Evolutionary conservation across 1,284 basidiomycete genomes (phyloP).

Genomic region (Irpex lacteus): DNA sequence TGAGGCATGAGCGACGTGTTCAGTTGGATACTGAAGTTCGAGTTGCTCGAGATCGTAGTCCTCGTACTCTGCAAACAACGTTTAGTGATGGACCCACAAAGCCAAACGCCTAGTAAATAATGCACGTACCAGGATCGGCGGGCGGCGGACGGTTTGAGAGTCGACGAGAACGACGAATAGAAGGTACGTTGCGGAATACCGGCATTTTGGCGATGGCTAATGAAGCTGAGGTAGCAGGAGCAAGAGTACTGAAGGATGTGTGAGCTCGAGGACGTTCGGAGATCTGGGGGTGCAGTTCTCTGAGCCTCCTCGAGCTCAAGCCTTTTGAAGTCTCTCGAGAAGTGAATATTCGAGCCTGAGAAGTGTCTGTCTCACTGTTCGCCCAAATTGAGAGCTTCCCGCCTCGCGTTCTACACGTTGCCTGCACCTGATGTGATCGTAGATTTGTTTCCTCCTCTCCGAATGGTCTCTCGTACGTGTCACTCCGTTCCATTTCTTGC

Average conservation of each 20-base stretch:
- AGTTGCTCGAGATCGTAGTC: slow-evolving; percentile 6
- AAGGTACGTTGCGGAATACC: slow-evolving; percentile 3
- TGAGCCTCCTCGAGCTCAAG: slow-evolving; percentile 11
- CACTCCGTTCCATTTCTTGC: not conserved
- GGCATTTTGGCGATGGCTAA: slow-evolving; percentile 7
- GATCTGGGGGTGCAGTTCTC: not conserved
- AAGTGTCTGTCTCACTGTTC: not conserved
- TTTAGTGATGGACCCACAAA: slow-evolving; percentile 15
- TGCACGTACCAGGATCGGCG: slow-evolving; percentile 17
- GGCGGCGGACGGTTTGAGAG: slow-evolving; percentile 15
- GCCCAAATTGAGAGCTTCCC: not conserved
- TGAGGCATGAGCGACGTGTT: not conserved
- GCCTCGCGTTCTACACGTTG: not conserved
- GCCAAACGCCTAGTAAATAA: slow-evolving; percentile 15
- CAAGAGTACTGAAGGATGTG: not conserved
- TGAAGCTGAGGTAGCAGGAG: not conserved
- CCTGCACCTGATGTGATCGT: not conserved
- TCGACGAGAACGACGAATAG: slow-evolving; percentile 19
- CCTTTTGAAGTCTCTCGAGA: not conserved
- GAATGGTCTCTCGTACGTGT: not conserved
- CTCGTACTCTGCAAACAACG: slow-evolving; percentile 12
- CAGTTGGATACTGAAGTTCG: not conserved
- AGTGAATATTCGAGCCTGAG: not conserved
- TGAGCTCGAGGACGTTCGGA: slow-evolving; percentile 10
- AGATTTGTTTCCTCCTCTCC: not conserved